Base-by-base conservation (phyloP, 495 filamentous ascomycete genomes). In the Gamarada debralockiae region DNA sequence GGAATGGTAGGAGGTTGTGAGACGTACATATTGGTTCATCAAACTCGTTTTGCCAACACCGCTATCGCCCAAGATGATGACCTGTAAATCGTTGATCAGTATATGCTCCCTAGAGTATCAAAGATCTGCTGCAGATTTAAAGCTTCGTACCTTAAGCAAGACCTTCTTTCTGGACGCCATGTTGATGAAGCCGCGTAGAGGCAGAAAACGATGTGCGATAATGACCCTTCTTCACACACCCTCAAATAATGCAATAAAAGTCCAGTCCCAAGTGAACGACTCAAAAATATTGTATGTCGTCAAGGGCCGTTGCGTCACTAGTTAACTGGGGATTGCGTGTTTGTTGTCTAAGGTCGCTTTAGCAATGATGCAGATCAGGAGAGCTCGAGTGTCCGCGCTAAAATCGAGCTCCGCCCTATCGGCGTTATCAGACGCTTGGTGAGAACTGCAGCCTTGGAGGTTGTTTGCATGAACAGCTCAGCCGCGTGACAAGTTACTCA, bases 21-120 rank as follows among this genome's bases (percentile, higher is more conserved):
- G 54, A 76, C 88, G 64, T 82, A 97, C 93, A 85, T 97, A 99
- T 97, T 99, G 93, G 74, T 97, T 99, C 93, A 99, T 97, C 79
- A 99, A 83, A 71, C 90, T 96, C 47, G 95, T 99, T 78, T 99
- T 99, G 57, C 93, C 93, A 40, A 99, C 93, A 66, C 93, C 93
- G 70, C 91, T 96, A 67, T 97, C 93, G 58, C 93, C 93, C 53
- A 99, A 82, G 67, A 99, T 97, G 61, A 98, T 97, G 57, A 98
- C 91, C 92, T 97, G 58, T 22, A 34, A 1, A 31, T 20, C 31
- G 22, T 46, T 17, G 55, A 42, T 51, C 33, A 27, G 41, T 37
- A 31, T 41, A 15, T 21, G 15, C 1, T 6, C 31, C 38, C 52
- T 55, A 42, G 20, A 21, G n/a, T n/a, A n/a, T 37, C 47, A 13